Percentiles rank a stretch among this genome's conserved stretches.
Evolutionary conservation across 257 asterid species (phyloP).

Genomic region (Ophiorrhiza pumila): DNA sequence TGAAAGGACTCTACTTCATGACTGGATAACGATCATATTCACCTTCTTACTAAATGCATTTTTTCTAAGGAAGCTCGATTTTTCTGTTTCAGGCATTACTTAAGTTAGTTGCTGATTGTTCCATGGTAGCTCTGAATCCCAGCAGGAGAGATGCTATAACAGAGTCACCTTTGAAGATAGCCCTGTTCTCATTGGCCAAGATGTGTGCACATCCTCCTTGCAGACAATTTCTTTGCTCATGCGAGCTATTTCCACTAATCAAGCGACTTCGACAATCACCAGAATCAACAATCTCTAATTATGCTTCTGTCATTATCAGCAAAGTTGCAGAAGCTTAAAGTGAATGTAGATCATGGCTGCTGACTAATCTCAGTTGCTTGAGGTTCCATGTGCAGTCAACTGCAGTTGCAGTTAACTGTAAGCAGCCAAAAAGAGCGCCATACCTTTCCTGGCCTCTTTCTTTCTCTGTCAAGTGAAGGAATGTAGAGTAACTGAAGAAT

Average conservation of each 20-base stretch:
- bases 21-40: background rate
- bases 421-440: background rate
- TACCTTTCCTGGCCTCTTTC: background rate
- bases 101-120: constrained; percentile 79
- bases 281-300: constrained; percentile 78
- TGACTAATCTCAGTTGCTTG: constrained; percentile 3
- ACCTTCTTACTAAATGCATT: background rate
- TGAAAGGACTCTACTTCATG: background rate
- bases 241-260: constrained; percentile 66
- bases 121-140: constrained; percentile 71
- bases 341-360: background rate
- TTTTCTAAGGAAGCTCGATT: background rate
- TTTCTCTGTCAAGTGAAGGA: background rate
- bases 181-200: constrained; percentile 78
- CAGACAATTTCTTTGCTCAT: constrained; percentile 68
- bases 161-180: constrained; percentile 89
- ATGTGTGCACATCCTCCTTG: constrained; percentile 95
- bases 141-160: constrained; percentile 54
- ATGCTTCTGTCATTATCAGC: constrained; percentile 62
- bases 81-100: constrained; percentile 65
- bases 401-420: background rate
- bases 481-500: background rate
- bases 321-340: constrained; percentile 59
- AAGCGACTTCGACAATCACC: constrained; percentile 87
- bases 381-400: background rate